A percentile compares a stretch with the other conserved stretches of the same genome.
Conservation (phyloP, 176 grass and related monocot species). For the Ananas comosus region DNA sequence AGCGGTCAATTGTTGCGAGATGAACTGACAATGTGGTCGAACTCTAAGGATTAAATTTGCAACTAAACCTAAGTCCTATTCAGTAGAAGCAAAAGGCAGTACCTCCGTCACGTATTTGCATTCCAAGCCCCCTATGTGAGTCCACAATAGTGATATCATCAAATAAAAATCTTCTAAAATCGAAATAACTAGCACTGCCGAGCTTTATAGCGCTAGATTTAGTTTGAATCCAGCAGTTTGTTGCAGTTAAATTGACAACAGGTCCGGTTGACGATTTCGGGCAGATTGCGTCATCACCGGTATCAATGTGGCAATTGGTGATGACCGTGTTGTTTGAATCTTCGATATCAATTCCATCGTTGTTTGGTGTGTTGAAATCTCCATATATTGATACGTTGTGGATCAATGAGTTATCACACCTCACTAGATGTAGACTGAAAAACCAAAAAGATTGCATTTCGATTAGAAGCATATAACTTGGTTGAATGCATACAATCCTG, state of each 20-base stretch:
- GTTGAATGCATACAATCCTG: constrained; percentile 5
- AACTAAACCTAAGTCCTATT: no score
- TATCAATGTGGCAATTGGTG: constrained; percentile 59
- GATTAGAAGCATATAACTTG: neutral
- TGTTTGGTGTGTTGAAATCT: constrained; percentile 67
- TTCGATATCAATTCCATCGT: constrained; percentile 76
- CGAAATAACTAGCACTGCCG: constrained; percentile 46
- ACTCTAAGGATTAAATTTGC: no score
- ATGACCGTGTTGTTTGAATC: constrained; percentile 83
- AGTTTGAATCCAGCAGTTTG: constrained; percentile 77
- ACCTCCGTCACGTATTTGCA: constrained; percentile 97
- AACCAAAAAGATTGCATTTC: neutral
- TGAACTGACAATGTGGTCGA: no score
- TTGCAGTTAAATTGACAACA: constrained; percentile 52
- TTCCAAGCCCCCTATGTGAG: constrained; percentile 66
- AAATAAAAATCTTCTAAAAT: constrained; percentile 52
- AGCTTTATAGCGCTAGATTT: constrained; percentile 89
- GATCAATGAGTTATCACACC: constrained; percentile 52
- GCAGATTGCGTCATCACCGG: constrained; percentile 72
- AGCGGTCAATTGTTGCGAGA: no score
- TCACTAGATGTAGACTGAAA: constrained; percentile 65
- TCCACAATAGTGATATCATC: constrained; percentile 71
- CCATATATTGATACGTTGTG: constrained; percentile 67
- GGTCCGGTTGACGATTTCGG: constrained; percentile 59
- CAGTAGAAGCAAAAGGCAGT: neutral